A percentile compares a stretch with the other conserved stretches of the same genome.
Conservation (phyloP, 1,284 basidiomycete species). For the Tylopilus sp. region DNA sequence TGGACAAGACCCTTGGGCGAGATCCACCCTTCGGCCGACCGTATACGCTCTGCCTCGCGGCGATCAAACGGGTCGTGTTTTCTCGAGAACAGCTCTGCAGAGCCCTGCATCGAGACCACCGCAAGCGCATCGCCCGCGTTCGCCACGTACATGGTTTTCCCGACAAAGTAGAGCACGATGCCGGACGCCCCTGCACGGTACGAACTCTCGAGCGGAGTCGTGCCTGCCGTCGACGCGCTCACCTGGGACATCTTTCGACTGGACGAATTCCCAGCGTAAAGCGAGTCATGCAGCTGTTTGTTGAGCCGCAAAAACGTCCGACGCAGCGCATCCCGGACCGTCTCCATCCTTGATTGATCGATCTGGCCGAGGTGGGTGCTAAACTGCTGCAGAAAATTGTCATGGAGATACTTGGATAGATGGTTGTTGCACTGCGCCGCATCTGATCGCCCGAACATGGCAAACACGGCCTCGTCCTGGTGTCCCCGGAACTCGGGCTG, state of each 20-base stretch:
- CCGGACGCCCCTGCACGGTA: slow-evolving; percentile 81
- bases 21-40: slow-evolving; percentile 93
- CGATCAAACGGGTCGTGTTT: slow-evolving; percentile 92
- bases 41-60: slow-evolving; percentile 82
- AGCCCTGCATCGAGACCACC: slow-evolving; percentile 83
- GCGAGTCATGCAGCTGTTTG: slow-evolving; percentile 68
- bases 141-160: slow-evolving; percentile 83
- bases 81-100: slow-evolving; percentile 73
- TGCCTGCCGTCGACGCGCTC: slow-evolving; percentile 46
- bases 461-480: slow-evolving; percentile 88
- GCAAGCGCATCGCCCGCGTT: slow-evolving; percentile 91
- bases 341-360: slow-evolving; percentile 43
- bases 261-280: slow-evolving; percentile 45
- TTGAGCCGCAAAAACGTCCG: slow-evolving; percentile 86
- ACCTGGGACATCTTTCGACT: slow-evolving; percentile 69
- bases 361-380: slow-evolving; percentile 52
- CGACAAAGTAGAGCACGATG: slow-evolving; percentile 83
- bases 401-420: slow-evolving; percentile 78
- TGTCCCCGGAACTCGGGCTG: slow-evolving; percentile 83
- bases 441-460: slow-evolving; percentile 86
- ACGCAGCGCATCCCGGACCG: slow-evolving; percentile 73
- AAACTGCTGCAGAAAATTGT: slow-evolving; percentile 72
- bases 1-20: slow-evolving; percentile 93
- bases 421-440: slow-evolving; percentile 64
- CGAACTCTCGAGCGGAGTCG: slow-evolving; percentile 40